phyloP scores from a whole-genome alignment of 2,329 filamentous ascomycete species.

The Beauveria rudraprayagi region DNA sequence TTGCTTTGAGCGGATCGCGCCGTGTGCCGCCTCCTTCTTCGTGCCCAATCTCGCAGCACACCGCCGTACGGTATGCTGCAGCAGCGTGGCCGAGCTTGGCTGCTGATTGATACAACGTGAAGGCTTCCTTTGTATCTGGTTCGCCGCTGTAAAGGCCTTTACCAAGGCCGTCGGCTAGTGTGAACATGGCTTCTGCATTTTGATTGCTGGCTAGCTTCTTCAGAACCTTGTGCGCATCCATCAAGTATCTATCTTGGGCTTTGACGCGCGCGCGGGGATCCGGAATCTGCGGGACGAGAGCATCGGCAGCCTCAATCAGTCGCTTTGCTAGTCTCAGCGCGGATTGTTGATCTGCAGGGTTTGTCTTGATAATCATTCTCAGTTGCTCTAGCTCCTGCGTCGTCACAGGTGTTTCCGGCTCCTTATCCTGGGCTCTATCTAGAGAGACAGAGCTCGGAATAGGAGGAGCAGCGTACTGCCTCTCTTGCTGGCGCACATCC shows the following conservation, averaged over 20 bases:
- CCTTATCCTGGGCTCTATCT: conserved; percentile 10
- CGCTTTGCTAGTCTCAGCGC: conserved; percentile 73
- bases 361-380: conserved; percentile 58
- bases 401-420: conserved; percentile 49
- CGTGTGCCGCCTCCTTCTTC: conserved; percentile 91
- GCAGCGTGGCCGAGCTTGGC: conserved; percentile 82
- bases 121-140: conserved; percentile 84
- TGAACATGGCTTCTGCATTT: conserved; percentile 86
- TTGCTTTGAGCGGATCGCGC: conserved; percentile 84
- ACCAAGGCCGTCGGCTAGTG: conserved; percentile 81
- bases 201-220: conserved; percentile 74
- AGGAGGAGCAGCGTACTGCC: conserved; percentile 14
- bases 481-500: conserved; percentile 25
- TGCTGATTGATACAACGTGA: conserved; percentile 84
- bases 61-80: conserved; percentile 87
- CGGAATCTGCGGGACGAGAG: conserved; percentile 55
- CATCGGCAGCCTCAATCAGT: conserved; percentile 74
- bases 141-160: conserved; percentile 71
- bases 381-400: conserved; percentile 69
- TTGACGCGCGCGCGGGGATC: conserved; percentile 69
- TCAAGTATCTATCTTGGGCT: conserved; percentile 71
- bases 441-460: conserved; percentile 12
- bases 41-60: conserved; percentile 93
- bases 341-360: conserved; percentile 63
- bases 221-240: conserved; percentile 81